Conservation (phyloP, 2,329 filamentous ascomycete species). For the Colletotrichum somersetense region DNA sequence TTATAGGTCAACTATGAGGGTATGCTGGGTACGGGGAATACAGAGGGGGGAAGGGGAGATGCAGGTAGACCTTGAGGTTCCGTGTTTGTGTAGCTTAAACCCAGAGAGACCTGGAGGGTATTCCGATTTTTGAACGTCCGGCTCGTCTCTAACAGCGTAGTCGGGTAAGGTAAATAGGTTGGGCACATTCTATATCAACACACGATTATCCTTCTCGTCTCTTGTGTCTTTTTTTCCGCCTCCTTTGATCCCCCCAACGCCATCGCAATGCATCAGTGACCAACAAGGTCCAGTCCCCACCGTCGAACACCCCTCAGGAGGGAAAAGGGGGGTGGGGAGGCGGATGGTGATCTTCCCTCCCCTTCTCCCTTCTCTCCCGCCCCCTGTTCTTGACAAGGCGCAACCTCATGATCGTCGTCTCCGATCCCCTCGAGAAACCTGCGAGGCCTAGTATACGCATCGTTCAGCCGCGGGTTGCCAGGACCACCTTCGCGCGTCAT, state of each 20-base stretch:
- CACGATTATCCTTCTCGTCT: constrained; percentile 25
- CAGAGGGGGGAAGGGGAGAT: neutral
- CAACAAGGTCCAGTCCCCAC: constrained; percentile 20
- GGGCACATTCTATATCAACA: constrained; percentile 12
- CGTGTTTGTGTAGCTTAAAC: neutral
- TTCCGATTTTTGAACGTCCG: constrained; percentile 9
- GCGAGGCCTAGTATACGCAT: neutral
- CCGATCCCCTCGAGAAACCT: neutral
- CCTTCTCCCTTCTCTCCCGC: neutral
- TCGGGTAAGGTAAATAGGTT: neutral
- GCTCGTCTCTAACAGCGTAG: neutral
- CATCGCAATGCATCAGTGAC: constrained; percentile 55
- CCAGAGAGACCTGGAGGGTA: constrained; percentile 12
- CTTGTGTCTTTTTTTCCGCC: constrained; percentile 17
- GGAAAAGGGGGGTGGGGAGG: neutral
- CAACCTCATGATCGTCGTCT: neutral
- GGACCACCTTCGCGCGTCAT: neutral
- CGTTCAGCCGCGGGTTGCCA: neutral
- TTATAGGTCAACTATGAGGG: too few species aligned
- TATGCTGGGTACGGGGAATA: neutral
- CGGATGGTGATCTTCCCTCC: neutral
- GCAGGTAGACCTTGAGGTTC: neutral
- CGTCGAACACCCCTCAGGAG: neutral
- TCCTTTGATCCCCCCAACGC: constrained; percentile 48
- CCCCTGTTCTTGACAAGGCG: neutral